Base-by-base conservation (phyloP, 1,139 yeast genomes). In the Barnettozyma hawaiiensis region DNA sequence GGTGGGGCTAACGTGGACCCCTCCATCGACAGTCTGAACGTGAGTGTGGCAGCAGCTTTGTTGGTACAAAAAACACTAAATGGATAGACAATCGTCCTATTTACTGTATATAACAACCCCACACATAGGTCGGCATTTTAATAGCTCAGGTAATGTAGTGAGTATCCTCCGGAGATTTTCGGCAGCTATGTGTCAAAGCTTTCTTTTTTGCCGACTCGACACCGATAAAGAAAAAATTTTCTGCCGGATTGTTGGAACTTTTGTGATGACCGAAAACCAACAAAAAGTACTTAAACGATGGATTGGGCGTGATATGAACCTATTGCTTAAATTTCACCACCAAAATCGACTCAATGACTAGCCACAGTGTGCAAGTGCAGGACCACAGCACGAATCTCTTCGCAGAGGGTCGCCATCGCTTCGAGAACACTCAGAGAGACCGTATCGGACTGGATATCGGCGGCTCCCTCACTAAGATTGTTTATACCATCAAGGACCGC, bases 401-500 rank as follows among this genome's bases (percentile, higher is more conserved):
- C 21, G 16, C 34, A 10, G 34, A 28, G 18, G 27, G 37, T 11
- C 37, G 37, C n/a, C 37, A 34, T 14, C 27, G 37, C 37, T 23
- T 34, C 20, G 37, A 34, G 16, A 23, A n/a, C 14, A 14, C 20
- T n/a, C 37, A 22, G 7, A 66, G 87, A 70, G 43, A 40, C n/a
- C 31, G 36, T 18, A 33, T 43, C 18, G 45, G 43, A 14, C 32
- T 43, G 18, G 85, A 78, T 50, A 90, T 92, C 48, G 98, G 98
- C 20, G 98, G 98, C 0, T 83, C 97, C 0, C 66, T 92, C 45
- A 92, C 97, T 10, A 92, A 92, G 61, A 71, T 92, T 36, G 94
- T 90, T 1, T 92, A 85, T 58, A 36, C 45, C 20, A 41, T 62
- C 11, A 94, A 95, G 8, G 94, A 95, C 4, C 70, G 79, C 40